These are phyloP conservation scores for Lactarius trivialis DNA, from an alignment of 768 basidiomycete genomes.

Conservation along the genomic window DNA sequence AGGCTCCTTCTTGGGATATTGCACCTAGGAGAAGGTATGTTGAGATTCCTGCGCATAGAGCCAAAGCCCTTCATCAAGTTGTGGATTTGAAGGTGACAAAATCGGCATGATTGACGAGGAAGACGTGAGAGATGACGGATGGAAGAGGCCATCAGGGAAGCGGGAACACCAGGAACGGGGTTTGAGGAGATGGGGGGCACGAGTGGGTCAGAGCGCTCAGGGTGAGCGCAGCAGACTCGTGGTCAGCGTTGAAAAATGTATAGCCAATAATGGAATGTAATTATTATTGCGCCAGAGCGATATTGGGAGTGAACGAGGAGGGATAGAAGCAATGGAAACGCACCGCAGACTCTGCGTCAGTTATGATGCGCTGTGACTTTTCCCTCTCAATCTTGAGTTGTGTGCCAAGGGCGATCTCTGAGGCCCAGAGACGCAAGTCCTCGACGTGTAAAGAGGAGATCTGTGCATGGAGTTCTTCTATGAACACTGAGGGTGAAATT, in stretches of 20 bases:
- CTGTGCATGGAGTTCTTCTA: conserved; percentile 79
- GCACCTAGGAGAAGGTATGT: conserved; percentile 34
- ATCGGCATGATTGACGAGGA: no score
- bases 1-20: conserved; percentile 42
- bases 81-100: conserved; percentile 11
- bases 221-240: no score
- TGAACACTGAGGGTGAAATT: conserved; percentile 80
- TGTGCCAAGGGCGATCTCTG: no score
- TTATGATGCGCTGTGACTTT: no score
- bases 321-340: no score
- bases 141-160: no score
- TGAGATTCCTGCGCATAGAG: conserved; percentile 57
- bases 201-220: no score
- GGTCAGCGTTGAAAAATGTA: not conserved
- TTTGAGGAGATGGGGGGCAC: no score
- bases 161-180: no score
- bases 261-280: not conserved
- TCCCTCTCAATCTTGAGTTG: no score
- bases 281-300: not conserved
- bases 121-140: no score
- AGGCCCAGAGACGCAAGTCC: conserved; percentile 73
- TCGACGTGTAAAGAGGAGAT: conserved; percentile 77
- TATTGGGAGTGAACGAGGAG: not conserved
- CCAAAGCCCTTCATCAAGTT: conserved; percentile 55
- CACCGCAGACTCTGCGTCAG: no score